A percentile compares a stretch with the other conserved stretches of the same genome.
Conservation (phyloP, 257 asterid genomes). For the Solanum corneliomulleri region DNA sequence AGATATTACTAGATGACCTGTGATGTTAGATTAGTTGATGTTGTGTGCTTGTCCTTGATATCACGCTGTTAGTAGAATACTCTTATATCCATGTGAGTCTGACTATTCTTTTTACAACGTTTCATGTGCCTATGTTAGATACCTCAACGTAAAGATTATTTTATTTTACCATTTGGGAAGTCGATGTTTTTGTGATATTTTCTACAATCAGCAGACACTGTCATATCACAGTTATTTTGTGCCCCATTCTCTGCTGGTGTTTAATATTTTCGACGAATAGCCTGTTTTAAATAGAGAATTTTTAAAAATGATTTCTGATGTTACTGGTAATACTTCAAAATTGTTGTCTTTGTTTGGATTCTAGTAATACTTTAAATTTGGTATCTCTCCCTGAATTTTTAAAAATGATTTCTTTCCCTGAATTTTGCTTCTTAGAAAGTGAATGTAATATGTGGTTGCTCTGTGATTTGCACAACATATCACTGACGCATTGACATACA, state of each 20-base stretch:
- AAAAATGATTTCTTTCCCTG: too few relatives aligned
- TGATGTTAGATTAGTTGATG: not conserved
- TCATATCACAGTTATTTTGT: not conserved
- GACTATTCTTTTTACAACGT: not conserved
- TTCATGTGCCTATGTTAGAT: not conserved
- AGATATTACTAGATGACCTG: not conserved
- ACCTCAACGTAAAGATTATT: not conserved
- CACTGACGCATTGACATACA: not conserved
- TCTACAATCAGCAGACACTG: not conserved
- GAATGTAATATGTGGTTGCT: not conserved
- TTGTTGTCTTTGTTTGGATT: not conserved
- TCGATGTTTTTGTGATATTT: not conserved
- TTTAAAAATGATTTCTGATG: not conserved
- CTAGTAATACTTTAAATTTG: not conserved
- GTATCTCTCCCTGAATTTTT: too few relatives aligned
- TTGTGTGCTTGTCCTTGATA: not conserved
- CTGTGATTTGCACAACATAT: not conserved
- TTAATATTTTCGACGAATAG: not conserved
- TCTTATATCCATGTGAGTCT: not conserved
- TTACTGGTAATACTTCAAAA: not conserved
- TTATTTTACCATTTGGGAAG: not conserved
- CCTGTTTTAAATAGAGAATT: not conserved
- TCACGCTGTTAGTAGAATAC: not conserved
- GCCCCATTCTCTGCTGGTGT: not conserved
- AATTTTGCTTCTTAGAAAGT: not conserved